phyloP scores from a whole-genome alignment of 192 early-diverging fungal genomes.

The Thamnidium elegans region DNA sequence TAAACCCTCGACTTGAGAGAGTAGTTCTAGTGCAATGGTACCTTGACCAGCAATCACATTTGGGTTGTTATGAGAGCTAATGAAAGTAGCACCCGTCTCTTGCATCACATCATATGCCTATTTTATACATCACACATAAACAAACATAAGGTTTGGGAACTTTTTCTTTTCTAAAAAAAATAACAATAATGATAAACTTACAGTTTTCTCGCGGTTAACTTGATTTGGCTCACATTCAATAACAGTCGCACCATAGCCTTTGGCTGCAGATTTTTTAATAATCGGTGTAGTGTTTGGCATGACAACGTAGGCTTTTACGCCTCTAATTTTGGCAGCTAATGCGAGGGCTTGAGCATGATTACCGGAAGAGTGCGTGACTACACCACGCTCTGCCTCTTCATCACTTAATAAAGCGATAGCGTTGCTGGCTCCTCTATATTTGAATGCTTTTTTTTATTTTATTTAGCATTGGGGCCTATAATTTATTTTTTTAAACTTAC shows the following conservation, averaged over 20 bases:
- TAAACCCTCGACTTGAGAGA: slow-evolving; percentile 44
- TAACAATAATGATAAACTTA: too few relatives aligned
- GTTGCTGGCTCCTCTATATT: slow-evolving; percentile 55
- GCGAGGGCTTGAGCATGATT: slow-evolving; percentile 58
- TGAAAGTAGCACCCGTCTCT: slow-evolving; percentile 46
- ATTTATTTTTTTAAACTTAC: slow-evolving; percentile 16
- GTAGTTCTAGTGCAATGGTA: slow-evolving; percentile 49
- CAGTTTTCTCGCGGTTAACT: slow-evolving; percentile 38
- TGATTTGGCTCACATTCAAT: slow-evolving; percentile 47
- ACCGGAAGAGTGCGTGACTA: slow-evolving; percentile 49
- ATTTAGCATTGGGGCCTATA: too few relatives aligned
- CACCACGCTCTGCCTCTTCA: slow-evolving; percentile 28
- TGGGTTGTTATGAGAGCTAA: slow-evolving; percentile 52
- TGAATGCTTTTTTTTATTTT: slow-evolving; percentile 41
- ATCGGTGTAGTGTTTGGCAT: slow-evolving; percentile 48
- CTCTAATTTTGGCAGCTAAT: slow-evolving; percentile 43
- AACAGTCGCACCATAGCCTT: slow-evolving; percentile 50
- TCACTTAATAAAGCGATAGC: slow-evolving; percentile 36
- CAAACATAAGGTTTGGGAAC: background rate
- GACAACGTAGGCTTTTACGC: slow-evolving; percentile 46
- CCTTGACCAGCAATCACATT: slow-evolving; percentile 58
- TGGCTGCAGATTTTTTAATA: slow-evolving; percentile 47
- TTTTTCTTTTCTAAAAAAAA: background rate
- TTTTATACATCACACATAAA: background rate
- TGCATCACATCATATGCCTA: slow-evolving; percentile 26